These are phyloP conservation scores for Pseudogymnoascus sp. DNA, from an alignment of 2,329 filamentous ascomycete species.

Conservation along the genomic window DNA sequence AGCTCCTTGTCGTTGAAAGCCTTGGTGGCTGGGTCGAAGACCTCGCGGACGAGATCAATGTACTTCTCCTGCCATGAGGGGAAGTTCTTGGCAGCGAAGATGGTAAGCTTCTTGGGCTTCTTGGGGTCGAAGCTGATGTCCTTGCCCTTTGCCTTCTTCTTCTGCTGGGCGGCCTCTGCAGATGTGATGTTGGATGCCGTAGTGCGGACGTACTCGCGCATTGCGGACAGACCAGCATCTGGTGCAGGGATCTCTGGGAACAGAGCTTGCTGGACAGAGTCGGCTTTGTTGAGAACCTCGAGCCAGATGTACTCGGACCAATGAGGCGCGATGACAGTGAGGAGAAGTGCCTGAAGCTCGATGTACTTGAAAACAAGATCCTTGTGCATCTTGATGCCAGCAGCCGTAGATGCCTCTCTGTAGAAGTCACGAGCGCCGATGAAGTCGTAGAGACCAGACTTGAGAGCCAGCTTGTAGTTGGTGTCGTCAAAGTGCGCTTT, in stretches of 20 bases:
- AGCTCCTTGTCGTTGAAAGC: constrained; percentile 73
- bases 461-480: constrained; percentile 79
- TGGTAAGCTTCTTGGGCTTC: constrained; percentile 83
- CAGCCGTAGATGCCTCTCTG: constrained; percentile 70
- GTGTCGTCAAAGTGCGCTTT: constrained; percentile 71
- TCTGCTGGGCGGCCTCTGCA: constrained; percentile 73
- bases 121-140: constrained; percentile 77
- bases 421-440: constrained; percentile 84
- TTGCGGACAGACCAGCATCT: constrained; percentile 63
- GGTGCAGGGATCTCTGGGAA: constrained; percentile 65
- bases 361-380: constrained; percentile 74
- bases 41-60: constrained; percentile 68
- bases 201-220: constrained; percentile 70
- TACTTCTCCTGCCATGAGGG: constrained; percentile 90
- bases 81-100: constrained; percentile 74
- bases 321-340: constrained; percentile 82
- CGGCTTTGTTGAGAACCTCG: constrained; percentile 72
- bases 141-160: constrained; percentile 93
- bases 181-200: constrained; percentile 74
- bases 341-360: constrained; percentile 74
- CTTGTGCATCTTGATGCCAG: constrained; percentile 78
- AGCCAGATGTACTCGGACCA: constrained; percentile 93
- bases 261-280: constrained; percentile 69
- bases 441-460: constrained; percentile 84
- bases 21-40: constrained; percentile 57